Evolutionary conservation across 768 basidiomycete genomes (phyloP).

Genomic region (Lactarius akahatsu): DNA sequence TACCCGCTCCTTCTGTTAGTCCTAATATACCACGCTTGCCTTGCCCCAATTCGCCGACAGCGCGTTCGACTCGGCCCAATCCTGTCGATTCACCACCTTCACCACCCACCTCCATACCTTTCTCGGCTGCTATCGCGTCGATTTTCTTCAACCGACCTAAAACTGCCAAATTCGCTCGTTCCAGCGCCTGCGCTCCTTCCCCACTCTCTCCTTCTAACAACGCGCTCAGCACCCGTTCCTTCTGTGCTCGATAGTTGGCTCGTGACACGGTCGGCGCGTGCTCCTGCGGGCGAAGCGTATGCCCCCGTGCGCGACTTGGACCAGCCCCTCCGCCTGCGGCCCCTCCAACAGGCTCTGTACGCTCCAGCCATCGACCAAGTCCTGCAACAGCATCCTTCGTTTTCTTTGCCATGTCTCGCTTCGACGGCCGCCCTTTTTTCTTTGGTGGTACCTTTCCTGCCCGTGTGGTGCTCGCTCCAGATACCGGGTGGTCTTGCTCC

Average conservation of each 20-base stretch:
- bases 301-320: slow-evolving; percentile 12
- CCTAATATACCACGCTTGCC: slow-evolving; percentile 44
- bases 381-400: slow-evolving; percentile 38
- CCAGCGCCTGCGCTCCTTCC: slow-evolving; percentile 36
- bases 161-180: slow-evolving; percentile 49
- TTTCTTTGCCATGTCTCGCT: slow-evolving; percentile 24
- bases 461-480: background rate
- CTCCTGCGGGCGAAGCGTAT: slow-evolving; percentile 19
- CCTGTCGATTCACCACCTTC: slow-evolving; percentile 47
- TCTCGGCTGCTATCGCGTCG: slow-evolving; percentile 44
- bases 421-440: slow-evolving; percentile 30
- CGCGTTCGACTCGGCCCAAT: slow-evolving; percentile 48
- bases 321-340: background rate
- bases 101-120: slow-evolving; percentile 43
- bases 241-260: slow-evolving; percentile 45
- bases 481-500: background rate
- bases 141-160: slow-evolving; percentile 53
- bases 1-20: slow-evolving; percentile 49
- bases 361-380: slow-evolving; percentile 66
- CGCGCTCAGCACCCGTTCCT: slow-evolving; percentile 41
- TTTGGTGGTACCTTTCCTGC: slow-evolving; percentile 19
- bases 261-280: slow-evolving; percentile 38
- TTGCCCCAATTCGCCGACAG: slow-evolving; percentile 39
- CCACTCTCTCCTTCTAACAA: slow-evolving; percentile 31
- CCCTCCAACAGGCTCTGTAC: slow-evolving; percentile 15